These are phyloP conservation scores for Neonectria punicea DNA, from an alignment of 2,329 filamentous ascomycete species.

Conservation along the genomic window DNA sequence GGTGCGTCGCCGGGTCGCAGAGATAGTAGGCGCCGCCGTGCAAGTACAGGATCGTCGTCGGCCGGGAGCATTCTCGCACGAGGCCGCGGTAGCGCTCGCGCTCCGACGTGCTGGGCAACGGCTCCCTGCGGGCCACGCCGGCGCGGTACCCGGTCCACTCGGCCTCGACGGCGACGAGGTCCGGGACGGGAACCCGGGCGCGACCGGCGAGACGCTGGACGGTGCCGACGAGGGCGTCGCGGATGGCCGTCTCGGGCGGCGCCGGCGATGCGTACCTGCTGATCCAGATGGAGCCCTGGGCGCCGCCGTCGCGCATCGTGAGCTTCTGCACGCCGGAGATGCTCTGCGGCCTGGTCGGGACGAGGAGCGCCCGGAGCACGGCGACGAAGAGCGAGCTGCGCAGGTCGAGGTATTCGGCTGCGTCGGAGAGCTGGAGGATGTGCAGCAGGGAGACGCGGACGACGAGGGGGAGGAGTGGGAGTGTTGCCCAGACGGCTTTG, in stretches of 20 bases:
- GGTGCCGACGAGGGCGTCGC: constrained; percentile 66
- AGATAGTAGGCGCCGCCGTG: constrained; percentile 82
- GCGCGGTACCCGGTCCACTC: constrained; percentile 81
- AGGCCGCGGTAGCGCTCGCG: constrained; percentile 71
- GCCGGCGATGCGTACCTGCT: constrained; percentile 73
- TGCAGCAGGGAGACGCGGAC: constrained; percentile 72
- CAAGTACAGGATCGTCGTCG: constrained; percentile 76
- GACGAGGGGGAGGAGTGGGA: constrained; percentile 70
- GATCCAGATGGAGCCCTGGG: constrained; percentile 87
- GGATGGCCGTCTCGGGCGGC: constrained; percentile 66
- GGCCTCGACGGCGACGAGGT: constrained; percentile 68
- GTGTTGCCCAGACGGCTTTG: constrained; percentile 45
- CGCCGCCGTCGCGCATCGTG: constrained; percentile 69
- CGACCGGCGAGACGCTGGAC: constrained; percentile 52
- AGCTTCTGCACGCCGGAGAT: constrained; percentile 72
- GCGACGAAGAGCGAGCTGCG: constrained; percentile 77
- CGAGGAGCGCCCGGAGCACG: constrained; percentile 74
- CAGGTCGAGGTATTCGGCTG: constrained; percentile 81
- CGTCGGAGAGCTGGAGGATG: constrained; percentile 73
- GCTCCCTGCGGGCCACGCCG: constrained; percentile 59
- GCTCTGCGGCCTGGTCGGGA: constrained; percentile 56
- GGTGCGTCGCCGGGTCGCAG: constrained; percentile 75
- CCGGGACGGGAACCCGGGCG: constrained; percentile 55
- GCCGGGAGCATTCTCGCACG: constrained; percentile 73
- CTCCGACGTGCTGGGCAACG: constrained; percentile 68